Evolutionary conservation across 2,329 filamentous ascomycete genomes (phyloP).

Genomic region (Bipolaris sorokiniana): DNA sequence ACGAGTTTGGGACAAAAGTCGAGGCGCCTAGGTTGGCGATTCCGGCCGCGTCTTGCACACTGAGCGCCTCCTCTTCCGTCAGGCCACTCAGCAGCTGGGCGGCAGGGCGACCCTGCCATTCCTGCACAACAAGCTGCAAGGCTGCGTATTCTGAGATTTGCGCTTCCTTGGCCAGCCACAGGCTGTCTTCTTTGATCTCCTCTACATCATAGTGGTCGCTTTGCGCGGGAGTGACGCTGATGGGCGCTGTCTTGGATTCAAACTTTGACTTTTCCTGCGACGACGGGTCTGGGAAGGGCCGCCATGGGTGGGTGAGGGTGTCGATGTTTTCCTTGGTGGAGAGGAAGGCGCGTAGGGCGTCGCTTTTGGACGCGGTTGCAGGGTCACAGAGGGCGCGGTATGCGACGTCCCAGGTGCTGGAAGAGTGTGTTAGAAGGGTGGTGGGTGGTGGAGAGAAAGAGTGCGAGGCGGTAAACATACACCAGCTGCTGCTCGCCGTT

Average conservation of each 20-base stretch:
- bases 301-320: slow-evolving; percentile 71
- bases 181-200: slow-evolving; percentile 80
- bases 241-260: slow-evolving; percentile 84
- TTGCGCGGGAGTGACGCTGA: slow-evolving; percentile 75
- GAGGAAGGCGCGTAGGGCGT: slow-evolving; percentile 69
- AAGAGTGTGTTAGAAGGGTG: slow-evolving; percentile 51
- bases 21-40: slow-evolving; percentile 66
- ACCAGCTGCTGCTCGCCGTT: slow-evolving; percentile 79
- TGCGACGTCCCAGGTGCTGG: slow-evolving; percentile 65
- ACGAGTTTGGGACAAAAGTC: slow-evolving; percentile 53
- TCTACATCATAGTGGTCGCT: slow-evolving; percentile 74
- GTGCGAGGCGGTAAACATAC: slow-evolving; percentile 60
- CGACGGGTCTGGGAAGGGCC: slow-evolving; percentile 69
- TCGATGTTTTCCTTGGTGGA: slow-evolving; percentile 70
- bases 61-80: slow-evolving; percentile 77
- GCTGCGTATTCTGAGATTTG: slow-evolving; percentile 82
- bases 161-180: slow-evolving; percentile 82
- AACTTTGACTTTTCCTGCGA: slow-evolving; percentile 72
- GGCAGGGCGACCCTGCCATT: slow-evolving; percentile 83
- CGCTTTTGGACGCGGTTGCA: slow-evolving; percentile 51
- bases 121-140: slow-evolving; percentile 77
- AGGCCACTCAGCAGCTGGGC: slow-evolving; percentile 73
- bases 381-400: slow-evolving; percentile 61
- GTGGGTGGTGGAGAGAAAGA: neutral
- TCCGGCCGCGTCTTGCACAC: slow-evolving; percentile 75